Evolutionary conservation across 2,329 filamentous ascomycete species (phyloP).

Genomic region (Phoma sp.): DNA sequence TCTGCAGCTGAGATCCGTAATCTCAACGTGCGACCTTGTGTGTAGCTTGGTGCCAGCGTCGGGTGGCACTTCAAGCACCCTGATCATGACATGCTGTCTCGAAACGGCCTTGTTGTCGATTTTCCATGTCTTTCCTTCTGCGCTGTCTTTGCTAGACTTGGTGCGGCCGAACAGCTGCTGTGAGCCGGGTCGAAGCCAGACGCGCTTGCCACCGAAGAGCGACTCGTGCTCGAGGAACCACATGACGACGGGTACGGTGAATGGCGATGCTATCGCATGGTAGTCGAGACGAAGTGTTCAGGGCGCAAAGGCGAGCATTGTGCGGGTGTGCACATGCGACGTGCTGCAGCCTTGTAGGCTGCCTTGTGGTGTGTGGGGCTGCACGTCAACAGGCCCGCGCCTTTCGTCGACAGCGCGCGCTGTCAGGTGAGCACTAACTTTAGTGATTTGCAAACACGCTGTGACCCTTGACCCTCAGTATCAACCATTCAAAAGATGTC

Average conservation of each 20-base stretch:
- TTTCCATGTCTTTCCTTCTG: conserved; percentile 50
- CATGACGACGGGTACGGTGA: conserved; percentile 45
- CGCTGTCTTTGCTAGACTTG: conserved; percentile 60
- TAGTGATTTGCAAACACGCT: neutral
- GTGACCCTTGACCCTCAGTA: neutral
- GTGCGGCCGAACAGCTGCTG: conserved; percentile 86
- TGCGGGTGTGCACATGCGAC: neutral
- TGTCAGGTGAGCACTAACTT: conserved; percentile 12
- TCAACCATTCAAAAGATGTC: too few relatives aligned
- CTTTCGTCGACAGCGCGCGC: conserved; percentile 4
- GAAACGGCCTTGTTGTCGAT: conserved; percentile 86
- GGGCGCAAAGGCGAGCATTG: neutral
- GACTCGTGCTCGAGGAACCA: conserved; percentile 64
- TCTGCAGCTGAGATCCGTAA: conserved; percentile 81
- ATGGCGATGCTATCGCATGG: conserved; percentile 2
- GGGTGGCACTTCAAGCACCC: conserved; percentile 68
- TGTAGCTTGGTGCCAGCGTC: conserved; percentile 71
- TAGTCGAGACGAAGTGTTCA: conserved; percentile 3
- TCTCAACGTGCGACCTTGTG: conserved; percentile 70
- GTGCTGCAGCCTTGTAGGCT: conserved; percentile 2
- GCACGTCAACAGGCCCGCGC: conserved; percentile 12
- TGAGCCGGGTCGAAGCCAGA: conserved; percentile 87
- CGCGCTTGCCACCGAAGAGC: conserved; percentile 65
- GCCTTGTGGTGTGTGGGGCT: conserved; percentile 7
- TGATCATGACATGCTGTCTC: conserved; percentile 82